Evolutionary conservation across 164 flowering plant genomes (phyloP).

Genomic region (Liquidambar formosana): DNA sequence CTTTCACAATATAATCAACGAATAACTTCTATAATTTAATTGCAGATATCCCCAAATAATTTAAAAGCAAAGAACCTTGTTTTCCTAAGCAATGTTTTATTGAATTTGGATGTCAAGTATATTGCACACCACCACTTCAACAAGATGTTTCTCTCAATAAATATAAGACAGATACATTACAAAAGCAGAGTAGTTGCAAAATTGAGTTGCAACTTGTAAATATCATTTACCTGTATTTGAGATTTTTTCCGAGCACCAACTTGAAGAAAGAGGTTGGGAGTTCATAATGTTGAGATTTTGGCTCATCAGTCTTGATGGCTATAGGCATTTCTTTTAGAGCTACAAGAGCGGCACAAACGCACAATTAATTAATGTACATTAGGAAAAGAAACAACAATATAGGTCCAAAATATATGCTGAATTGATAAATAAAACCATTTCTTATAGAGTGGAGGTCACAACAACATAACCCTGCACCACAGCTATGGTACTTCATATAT

Average conservation of each 20-base stretch:
- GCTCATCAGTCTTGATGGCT: conserved; percentile 72
- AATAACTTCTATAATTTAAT: no score
- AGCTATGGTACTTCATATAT: no score
- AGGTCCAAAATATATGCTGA: background rate
- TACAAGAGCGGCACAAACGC: conserved; percentile 20
- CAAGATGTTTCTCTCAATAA: background rate
- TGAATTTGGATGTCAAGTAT: no score
- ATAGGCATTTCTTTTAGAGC: conserved; percentile 84
- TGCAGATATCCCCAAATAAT: no score
- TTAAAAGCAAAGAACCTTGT: no score
- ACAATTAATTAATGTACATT: background rate
- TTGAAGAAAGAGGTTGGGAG: conserved; percentile 91
- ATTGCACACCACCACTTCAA: no score
- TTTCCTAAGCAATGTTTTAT: no score
- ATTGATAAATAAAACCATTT: background rate
- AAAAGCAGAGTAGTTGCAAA: background rate
- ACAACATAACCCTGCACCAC: no score
- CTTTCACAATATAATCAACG: no score
- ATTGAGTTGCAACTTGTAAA: background rate
- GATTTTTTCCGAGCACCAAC: conserved; percentile 76
- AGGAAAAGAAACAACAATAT: background rate
- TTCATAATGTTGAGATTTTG: conserved; percentile 85
- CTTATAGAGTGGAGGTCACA: no score
- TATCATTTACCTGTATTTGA: conserved; percentile 74
- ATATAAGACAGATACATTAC: background rate